Evolutionary conservation across 805 yeast genomes (phyloP).

Genomic region (Teunomyces panamensis): DNA sequence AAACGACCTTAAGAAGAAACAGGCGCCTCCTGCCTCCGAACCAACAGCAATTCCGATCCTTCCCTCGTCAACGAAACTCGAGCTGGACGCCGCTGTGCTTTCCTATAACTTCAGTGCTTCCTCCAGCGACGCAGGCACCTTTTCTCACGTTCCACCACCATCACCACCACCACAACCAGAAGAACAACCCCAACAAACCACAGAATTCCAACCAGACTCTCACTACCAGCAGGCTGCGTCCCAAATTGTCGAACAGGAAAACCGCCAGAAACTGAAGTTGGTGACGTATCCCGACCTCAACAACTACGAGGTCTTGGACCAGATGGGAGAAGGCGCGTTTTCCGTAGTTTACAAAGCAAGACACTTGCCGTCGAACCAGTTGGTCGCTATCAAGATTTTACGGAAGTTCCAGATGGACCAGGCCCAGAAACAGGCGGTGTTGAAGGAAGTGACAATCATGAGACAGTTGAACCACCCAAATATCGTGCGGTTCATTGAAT

Average conservation of each 20-base stretch:
- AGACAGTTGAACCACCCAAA: constrained; percentile 62
- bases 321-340: constrained; percentile 82
- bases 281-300: constrained; percentile 36
- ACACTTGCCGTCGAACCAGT: constrained; percentile 33
- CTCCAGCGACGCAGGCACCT: background rate
- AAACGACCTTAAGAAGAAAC: constrained; percentile 24
- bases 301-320: constrained; percentile 43
- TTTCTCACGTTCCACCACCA: background rate
- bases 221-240: constrained; percentile 26
- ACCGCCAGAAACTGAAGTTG: constrained; percentile 18
- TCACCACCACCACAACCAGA: constrained; percentile 1
- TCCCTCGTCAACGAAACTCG: background rate
- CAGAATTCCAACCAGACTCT: constrained; percentile 6
- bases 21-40: background rate
- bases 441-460: constrained; percentile 79
- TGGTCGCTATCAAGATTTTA: constrained; percentile 59
- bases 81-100: constrained; percentile 1
- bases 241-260: constrained; percentile 37
- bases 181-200: background rate
- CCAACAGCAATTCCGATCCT: background rate
- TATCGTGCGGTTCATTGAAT: constrained; percentile 62
- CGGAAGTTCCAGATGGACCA: constrained; percentile 65
- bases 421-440: constrained; percentile 62
- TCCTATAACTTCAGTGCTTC: background rate
- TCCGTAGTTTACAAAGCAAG: constrained; percentile 67